These are phyloP conservation scores for Suhomyces canberraensis DNA, from an alignment of 805 yeast genomes.

Conservation along the genomic window DNA sequence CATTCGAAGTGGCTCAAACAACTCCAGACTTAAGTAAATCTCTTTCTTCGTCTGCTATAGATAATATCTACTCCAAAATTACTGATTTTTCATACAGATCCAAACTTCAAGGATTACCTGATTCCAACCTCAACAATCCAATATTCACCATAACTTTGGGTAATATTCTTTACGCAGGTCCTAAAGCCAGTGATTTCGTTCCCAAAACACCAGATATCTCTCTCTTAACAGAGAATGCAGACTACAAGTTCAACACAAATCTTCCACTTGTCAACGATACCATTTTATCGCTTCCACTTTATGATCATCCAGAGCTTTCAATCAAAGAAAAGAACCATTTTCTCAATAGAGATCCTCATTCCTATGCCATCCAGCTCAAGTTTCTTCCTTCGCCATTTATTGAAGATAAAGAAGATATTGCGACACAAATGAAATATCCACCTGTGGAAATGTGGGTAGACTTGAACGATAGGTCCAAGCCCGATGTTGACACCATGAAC, in stretches of 20 bases:
- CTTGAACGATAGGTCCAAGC: conserved; percentile 33
- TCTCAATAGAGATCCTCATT: conserved; percentile 23
- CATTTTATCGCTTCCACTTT: conserved; percentile 28
- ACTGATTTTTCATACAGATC: conserved; percentile 24
- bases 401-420: conserved; percentile 4
- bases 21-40: background rate
- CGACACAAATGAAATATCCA: conserved; percentile 36
- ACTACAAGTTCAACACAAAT: conserved; percentile 32
- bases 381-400: conserved; percentile 44
- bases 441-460: conserved; percentile 58
- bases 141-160: conserved; percentile 40
- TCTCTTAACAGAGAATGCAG: background rate
- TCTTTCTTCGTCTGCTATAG: conserved; percentile 13
- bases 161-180: conserved; percentile 28
- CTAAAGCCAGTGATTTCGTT: conserved; percentile 7
- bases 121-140: conserved; percentile 18
- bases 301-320: conserved; percentile 10
- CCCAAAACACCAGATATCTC: conserved; percentile 6
- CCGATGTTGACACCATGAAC: conserved; percentile 38
- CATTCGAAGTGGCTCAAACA: background rate
- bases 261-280: conserved; percentile 31
- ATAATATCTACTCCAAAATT: conserved; percentile 22
- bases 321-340: conserved; percentile 20
- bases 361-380: conserved; percentile 37
- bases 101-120: conserved; percentile 19